Conservation (phyloP, 2,329 filamentous ascomycete genomes). For the Alternaria novae-zelandiae region DNA sequence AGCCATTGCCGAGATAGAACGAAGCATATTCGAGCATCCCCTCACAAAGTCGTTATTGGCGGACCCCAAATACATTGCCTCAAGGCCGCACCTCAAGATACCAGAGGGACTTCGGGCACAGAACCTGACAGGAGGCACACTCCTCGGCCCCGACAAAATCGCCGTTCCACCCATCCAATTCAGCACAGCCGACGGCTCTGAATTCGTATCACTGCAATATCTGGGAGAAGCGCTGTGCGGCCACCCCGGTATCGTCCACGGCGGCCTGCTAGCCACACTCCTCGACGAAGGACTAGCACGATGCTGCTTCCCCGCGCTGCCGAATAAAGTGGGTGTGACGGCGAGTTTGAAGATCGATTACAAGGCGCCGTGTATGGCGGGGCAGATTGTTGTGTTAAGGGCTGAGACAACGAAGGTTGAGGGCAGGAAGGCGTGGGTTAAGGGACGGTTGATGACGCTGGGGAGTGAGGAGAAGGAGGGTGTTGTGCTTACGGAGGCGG, state of each 20-base stretch:
- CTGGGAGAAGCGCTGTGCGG: conserved; percentile 83
- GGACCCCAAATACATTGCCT: conserved; percentile 72
- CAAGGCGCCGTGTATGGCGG: conserved; percentile 77
- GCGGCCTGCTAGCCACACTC: conserved; percentile 88
- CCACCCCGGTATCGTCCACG: conserved; percentile 89
- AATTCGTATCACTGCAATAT: conserved; percentile 72
- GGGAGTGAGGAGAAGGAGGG: conserved; percentile 60
- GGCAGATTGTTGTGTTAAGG: conserved; percentile 76
- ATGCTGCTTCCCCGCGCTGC: conserved; percentile 86
- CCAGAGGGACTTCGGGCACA: conserved; percentile 71
- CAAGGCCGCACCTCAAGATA: conserved; percentile 86
- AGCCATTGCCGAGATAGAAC: conserved; percentile 66
- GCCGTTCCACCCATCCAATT: conserved; percentile 83
- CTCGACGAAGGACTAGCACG: conserved; percentile 88
- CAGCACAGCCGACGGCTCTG: conserved; percentile 60
- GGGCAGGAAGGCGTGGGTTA: conserved; percentile 93
- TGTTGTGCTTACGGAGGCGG: conserved; percentile 78
- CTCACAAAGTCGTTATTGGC: conserved; percentile 72
- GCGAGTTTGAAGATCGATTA: conserved; percentile 86
- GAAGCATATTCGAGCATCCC: conserved; percentile 76
- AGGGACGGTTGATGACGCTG: conserved; percentile 83
- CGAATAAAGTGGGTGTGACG: conserved; percentile 84
- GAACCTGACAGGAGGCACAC: conserved; percentile 81
- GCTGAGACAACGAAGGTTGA: conserved; percentile 85
- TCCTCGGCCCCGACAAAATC: conserved; percentile 77